These are phyloP conservation scores for Daldinia caldariorum DNA, from an alignment of 495 filamentous ascomycete species.

Conservation along the genomic window DNA sequence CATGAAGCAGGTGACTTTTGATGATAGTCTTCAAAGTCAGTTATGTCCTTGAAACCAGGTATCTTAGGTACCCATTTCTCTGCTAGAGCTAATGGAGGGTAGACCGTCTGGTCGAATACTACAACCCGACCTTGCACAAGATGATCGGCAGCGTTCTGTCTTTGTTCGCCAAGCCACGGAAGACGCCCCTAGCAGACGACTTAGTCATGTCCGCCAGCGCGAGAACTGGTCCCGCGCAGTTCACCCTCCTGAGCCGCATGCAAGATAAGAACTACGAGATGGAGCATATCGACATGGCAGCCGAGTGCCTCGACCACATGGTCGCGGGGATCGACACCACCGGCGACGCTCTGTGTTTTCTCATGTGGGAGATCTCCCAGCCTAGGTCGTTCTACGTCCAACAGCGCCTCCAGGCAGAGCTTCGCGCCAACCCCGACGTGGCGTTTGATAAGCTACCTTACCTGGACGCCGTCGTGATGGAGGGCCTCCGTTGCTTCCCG, in stretches of 20 bases:
- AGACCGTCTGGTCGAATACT: constrained; percentile 58
- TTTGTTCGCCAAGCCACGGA: constrained; percentile 55
- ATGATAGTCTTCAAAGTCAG: constrained; percentile 70
- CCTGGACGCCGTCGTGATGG: constrained; percentile 70
- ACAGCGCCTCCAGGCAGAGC: constrained; percentile 58
- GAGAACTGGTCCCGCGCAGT: constrained; percentile 50
- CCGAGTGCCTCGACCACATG: constrained; percentile 63
- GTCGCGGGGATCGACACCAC: constrained; percentile 75
- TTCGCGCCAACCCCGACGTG: constrained; percentile 48
- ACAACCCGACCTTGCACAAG: constrained; percentile 53
- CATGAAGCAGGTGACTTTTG: constrained; percentile 72
- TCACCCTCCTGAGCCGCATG: constrained; percentile 59
- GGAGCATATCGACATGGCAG: constrained; percentile 55
- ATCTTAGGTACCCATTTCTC: neutral
- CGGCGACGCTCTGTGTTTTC: constrained; percentile 70
- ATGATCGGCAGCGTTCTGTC: constrained; percentile 52
- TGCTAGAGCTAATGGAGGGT: neutral
- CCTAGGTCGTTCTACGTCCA: constrained; percentile 59
- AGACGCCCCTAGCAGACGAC: constrained; percentile 58
- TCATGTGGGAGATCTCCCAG: constrained; percentile 73
- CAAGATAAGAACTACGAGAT: constrained; percentile 47
- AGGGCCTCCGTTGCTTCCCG: constrained; percentile 67
- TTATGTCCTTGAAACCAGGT: neutral
- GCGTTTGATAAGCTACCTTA: constrained; percentile 64
- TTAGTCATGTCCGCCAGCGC: constrained; percentile 53